Conservation (phyloP, 495 filamentous ascomycete genomes). For the Xylaria nigripes region DNA sequence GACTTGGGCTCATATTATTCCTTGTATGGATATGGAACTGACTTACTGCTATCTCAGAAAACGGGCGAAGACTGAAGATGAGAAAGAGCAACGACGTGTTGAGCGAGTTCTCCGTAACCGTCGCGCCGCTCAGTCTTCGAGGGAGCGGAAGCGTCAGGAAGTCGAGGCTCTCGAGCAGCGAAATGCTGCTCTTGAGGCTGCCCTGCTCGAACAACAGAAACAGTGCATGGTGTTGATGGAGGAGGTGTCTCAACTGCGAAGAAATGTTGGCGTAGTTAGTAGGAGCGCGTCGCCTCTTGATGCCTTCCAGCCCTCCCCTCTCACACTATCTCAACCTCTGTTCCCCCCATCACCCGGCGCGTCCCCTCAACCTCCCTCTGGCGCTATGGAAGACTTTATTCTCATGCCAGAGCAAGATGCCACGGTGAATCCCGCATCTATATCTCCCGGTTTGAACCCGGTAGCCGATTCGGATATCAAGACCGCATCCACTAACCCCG, state of each 20-base stretch:
- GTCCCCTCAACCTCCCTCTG: slow-evolving; percentile 15
- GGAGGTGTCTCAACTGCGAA: slow-evolving; percentile 55
- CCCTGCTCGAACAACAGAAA: slow-evolving; percentile 54
- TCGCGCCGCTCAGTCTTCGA: slow-evolving; percentile 87
- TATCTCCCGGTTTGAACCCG: slow-evolving; percentile 44
- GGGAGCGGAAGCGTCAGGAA: slow-evolving; percentile 91
- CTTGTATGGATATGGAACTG: background rate
- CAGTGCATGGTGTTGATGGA: slow-evolving; percentile 58
- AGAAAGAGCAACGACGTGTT: slow-evolving; percentile 96
- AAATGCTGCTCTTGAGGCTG: slow-evolving; percentile 62
- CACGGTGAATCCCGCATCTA: slow-evolving; percentile 48
- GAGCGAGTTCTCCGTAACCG: slow-evolving; percentile 96
- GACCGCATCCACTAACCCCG: slow-evolving; percentile 11
- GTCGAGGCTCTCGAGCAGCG: slow-evolving; percentile 79
- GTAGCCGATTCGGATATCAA: slow-evolving; percentile 29
- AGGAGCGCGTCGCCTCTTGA: slow-evolving; percentile 29
- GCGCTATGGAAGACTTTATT: slow-evolving; percentile 33
- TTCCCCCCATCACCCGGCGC: slow-evolving; percentile 36
- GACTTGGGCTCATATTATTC: background rate
- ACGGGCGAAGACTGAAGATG: slow-evolving; percentile 96
- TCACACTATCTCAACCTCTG: slow-evolving; percentile 45
- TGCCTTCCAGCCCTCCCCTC: slow-evolving; percentile 35
- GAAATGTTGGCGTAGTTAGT: slow-evolving; percentile 44
- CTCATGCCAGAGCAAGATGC: slow-evolving; percentile 27
- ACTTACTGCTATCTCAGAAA: slow-evolving; percentile 48